These are phyloP conservation scores for Nicotiana otophora DNA, from an alignment of 257 asterid species.

Conservation along the genomic window DNA sequence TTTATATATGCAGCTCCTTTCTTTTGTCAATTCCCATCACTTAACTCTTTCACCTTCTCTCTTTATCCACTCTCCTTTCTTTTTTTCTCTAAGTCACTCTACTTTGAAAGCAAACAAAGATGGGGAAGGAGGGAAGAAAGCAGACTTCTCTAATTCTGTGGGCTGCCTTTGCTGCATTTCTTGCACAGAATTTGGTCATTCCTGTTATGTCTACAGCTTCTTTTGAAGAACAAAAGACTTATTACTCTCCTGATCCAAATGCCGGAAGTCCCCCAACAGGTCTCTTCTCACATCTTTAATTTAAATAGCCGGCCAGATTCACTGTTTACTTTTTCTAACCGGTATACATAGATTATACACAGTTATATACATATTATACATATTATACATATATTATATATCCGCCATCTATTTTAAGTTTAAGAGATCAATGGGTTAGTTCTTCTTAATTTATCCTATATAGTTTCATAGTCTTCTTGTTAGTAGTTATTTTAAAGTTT, in stretches of 20 bases:
- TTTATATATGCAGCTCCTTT: constrained; percentile 22
- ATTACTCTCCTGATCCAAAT: constrained; percentile 50
- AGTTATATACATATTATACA: too few relatives aligned
- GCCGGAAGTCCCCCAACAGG: constrained; percentile 48
- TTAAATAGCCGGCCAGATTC: too few relatives aligned
- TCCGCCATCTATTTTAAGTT: too few relatives aligned
- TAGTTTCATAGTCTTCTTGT: neutral
- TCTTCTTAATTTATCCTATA: neutral
- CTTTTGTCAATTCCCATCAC: constrained; percentile 18
- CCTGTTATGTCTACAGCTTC: constrained; percentile 29
- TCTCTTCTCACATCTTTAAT: neutral
- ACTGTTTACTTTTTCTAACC: too few relatives aligned
- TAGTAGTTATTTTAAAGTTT: neutral
- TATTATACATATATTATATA: too few relatives aligned
- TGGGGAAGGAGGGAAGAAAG: constrained; percentile 37
- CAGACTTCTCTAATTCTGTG: constrained; percentile 36
- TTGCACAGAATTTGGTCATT: constrained; percentile 40
- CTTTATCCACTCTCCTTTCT: neutral
- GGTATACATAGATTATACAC: too few relatives aligned
- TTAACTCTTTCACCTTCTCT: neutral
- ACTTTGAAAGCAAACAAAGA: neutral
- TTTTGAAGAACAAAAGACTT: constrained; percentile 54
- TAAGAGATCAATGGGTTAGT: too few relatives aligned
- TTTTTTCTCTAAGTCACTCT: neutral
- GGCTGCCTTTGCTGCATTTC: constrained; percentile 40